Conservation (phyloP, 2,329 filamentous ascomycete genomes). For the Ceratocystis harringtonii region DNA sequence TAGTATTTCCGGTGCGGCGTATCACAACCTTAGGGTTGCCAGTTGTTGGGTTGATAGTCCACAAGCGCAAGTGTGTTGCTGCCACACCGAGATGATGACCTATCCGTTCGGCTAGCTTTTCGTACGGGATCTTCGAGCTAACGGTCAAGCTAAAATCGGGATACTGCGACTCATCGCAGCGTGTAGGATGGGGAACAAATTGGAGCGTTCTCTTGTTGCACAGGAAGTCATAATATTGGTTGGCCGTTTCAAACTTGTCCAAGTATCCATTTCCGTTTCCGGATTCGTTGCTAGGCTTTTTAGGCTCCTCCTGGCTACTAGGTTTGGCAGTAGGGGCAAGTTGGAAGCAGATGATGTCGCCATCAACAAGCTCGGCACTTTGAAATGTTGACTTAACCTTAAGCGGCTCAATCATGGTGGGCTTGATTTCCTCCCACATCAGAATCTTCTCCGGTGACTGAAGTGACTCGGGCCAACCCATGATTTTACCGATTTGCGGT, state of each 20-base stretch:
- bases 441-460: conserved; percentile 43
- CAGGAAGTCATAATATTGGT: conserved; percentile 85
- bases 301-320: neutral
- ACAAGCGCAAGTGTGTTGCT: conserved; percentile 79
- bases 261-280: conserved; percentile 18
- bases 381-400: conserved; percentile 82
- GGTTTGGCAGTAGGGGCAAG: neutral
- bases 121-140: conserved; percentile 80
- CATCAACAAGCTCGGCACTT: conserved; percentile 87
- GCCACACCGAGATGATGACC: conserved; percentile 62
- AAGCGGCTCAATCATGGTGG: conserved; percentile 88
- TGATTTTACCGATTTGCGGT: conserved; percentile 60
- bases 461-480: conserved; percentile 72
- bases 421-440: conserved; percentile 97
- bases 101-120: conserved; percentile 70
- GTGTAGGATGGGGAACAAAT: conserved; percentile 54
- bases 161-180: conserved; percentile 41
- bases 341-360: conserved; percentile 94
- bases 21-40: conserved; percentile 66
- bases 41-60: conserved; percentile 62
- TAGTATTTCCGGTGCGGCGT: conserved; percentile 56
- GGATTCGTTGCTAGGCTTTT: neutral
- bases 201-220: conserved; percentile 66
- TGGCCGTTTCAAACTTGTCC: conserved; percentile 54
- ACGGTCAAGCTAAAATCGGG: conserved; percentile 61